Evolutionary conservation across 1,284 basidiomycete species (phyloP).

Genomic region (Malassezia sympodialis): DNA sequence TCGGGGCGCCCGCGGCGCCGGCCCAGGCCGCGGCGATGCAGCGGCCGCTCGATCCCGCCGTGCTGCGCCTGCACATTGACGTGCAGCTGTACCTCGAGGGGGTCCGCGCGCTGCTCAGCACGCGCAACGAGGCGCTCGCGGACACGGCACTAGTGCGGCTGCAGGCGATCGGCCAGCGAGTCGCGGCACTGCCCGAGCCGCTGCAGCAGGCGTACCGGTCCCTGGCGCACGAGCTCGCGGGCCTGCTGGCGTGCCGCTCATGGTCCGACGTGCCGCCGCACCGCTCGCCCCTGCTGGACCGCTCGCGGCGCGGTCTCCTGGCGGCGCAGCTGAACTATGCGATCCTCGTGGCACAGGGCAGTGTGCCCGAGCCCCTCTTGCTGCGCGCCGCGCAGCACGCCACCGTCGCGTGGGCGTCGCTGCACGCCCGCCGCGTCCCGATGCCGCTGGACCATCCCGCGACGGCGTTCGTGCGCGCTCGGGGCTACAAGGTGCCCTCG

Average conservation of each 20-base stretch:
- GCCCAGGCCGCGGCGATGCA: background rate
- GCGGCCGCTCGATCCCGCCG: slow-evolving; percentile 55
- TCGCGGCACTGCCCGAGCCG: slow-evolving; percentile 27
- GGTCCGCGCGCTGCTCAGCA: slow-evolving; percentile 37
- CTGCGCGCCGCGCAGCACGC: slow-evolving; percentile 1
- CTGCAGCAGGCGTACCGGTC: slow-evolving; percentile 54
- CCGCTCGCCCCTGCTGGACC: slow-evolving; percentile 61
- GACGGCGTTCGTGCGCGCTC: background rate
- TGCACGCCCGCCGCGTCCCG: background rate
- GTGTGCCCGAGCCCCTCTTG: slow-evolving; percentile 52
- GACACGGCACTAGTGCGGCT: slow-evolving; percentile 30
- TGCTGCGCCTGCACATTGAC: slow-evolving; percentile 68
- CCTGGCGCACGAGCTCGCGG: slow-evolving; percentile 63
- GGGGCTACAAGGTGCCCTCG: background rate
- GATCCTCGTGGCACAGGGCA: slow-evolving; percentile 52
- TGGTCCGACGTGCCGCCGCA: slow-evolving; percentile 58
- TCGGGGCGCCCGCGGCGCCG: background rate
- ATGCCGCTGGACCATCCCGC: slow-evolving; percentile 2
- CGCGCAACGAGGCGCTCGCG: slow-evolving; percentile 20
- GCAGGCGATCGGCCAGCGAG: slow-evolving; percentile 28
- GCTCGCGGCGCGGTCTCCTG: slow-evolving; percentile 63
- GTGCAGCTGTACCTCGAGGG: slow-evolving; percentile 73
- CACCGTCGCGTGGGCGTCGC: background rate
- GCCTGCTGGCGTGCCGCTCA: slow-evolving; percentile 60
- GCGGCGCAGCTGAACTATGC: slow-evolving; percentile 78